phyloP scores from a whole-genome alignment of 768 basidiomycete genomes.

The Tricholoma bakamatsutake region DNA sequence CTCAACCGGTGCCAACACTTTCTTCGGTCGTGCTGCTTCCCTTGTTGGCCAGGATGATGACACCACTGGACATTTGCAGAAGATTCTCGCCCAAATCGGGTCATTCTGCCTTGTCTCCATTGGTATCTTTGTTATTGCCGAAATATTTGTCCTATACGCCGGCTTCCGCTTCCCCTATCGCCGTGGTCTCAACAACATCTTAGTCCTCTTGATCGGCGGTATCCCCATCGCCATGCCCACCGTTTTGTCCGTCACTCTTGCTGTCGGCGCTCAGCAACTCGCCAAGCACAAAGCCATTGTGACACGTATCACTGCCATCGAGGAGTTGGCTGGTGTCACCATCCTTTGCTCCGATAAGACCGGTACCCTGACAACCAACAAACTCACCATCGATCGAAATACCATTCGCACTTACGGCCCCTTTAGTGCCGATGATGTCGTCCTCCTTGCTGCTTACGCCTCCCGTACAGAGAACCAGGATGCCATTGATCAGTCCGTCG shows the following conservation, averaged over 20 bases:
- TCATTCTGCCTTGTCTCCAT: conserved; percentile 97
- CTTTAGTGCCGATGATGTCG: conserved; percentile 85
- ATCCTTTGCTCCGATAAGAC: conserved; percentile 99
- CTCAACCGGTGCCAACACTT: conserved; percentile 95
- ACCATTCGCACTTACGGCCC: conserved; percentile 89
- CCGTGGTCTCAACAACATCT: conserved; percentile 93
- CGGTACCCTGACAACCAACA: conserved; percentile 97
- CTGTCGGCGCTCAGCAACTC: conserved; percentile 97
- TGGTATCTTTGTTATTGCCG: conserved; percentile 91
- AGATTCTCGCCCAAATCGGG: conserved; percentile 96
- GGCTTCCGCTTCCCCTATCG: conserved; percentile 89
- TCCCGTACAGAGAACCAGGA: conserved; percentile 99
- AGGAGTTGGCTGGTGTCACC: conserved; percentile 97
- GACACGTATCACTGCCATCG: conserved; percentile 98
- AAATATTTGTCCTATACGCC: conserved; percentile 91
- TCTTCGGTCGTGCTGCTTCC: conserved; percentile 98
- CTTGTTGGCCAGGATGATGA: conserved; percentile 98
- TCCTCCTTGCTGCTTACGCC: conserved; percentile 91
- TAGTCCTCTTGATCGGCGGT: conserved; percentile 98
- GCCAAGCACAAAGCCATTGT: conserved; percentile 99
- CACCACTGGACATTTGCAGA: conserved; percentile 96
- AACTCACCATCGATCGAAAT: conserved; percentile 92
- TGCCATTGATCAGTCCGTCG: conserved; percentile 89
- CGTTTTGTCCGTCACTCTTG: conserved; percentile 95
- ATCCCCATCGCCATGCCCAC: conserved; percentile 99